Base-by-base conservation (phyloP, 2,329 filamentous ascomycete species). In the Colletotrichum limetticola region DNA sequence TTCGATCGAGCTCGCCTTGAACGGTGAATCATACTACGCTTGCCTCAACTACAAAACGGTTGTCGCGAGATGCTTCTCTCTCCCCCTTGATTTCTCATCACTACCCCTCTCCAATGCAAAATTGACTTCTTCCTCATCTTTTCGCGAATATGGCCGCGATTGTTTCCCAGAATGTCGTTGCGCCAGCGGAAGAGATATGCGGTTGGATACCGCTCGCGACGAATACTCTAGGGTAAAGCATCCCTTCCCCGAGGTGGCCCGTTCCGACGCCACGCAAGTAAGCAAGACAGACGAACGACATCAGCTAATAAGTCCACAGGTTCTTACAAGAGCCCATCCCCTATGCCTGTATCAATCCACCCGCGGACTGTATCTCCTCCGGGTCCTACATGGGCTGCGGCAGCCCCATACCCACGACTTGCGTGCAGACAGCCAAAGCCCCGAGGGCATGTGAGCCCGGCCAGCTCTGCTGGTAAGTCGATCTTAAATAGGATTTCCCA, bases 381-480 rank as follows among this genome's bases (percentile, higher is more conserved):
- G 49, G 61, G 14, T 57, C 66, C 7, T 66, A 65, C 8, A 24
- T 65, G 19, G 71, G 71, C 26, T 73, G 71, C 4, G 22, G 22
- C 19, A 26, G 30, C 1, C 66, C 55, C 8, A 42, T 72, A 4
- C 70, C 70, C 3, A 72, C 70, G 1, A 59, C 56, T 22, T 72
- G 70, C 32, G 22, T 28, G 12, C 30, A 61, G 4, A 64, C 53
- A 7, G 53, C 66, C 8, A 22, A 5, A 16, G 28, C 52, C 1
- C 24, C 52, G 3, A 11, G 16, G 4, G n/a, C 16, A 12, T 72
- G 66, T 42, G 32, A 16, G 16, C 19, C 53, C 1, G 70, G 22
- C 3, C 58, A 64, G n/a, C 7, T 72, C 1, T 72, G 70, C 30
- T 72, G 70, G 70, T 64, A 14, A 64, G 69, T 61, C 19, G 9